These are phyloP conservation scores for Aspergillus carlsbadensis DNA, from an alignment of 495 filamentous ascomycete species.

Conservation along the genomic window DNA sequence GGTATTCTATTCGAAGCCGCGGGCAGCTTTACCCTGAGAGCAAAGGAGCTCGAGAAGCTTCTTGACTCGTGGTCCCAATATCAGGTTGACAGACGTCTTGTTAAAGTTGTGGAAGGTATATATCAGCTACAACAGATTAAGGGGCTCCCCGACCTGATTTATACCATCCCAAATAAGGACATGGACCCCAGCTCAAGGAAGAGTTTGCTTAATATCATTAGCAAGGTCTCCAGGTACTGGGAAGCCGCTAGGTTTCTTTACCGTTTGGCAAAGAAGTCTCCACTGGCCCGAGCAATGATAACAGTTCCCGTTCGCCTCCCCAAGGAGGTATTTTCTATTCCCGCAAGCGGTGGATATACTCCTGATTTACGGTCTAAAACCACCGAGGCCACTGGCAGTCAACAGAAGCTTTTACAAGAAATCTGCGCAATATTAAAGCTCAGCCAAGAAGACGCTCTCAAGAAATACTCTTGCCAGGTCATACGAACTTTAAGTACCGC, in stretches of 20 bases:
- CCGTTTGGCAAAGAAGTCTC: conserved; percentile 10
- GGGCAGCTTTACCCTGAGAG: background rate
- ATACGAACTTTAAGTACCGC: conserved; percentile 1
- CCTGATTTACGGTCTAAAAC: conserved; percentile 10
- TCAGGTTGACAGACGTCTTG: conserved; percentile 4
- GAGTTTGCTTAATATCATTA: conserved; percentile 12
- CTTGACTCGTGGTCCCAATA: conserved; percentile 12
- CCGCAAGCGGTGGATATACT: background rate
- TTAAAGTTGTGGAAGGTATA: conserved; percentile 10
- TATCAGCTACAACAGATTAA: conserved; percentile 11
- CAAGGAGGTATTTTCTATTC: conserved; percentile 5
- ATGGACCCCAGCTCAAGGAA: conserved; percentile 10
- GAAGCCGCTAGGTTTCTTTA: conserved; percentile 14
- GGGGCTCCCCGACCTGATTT: conserved; percentile 1
- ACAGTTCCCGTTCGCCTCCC: conserved; percentile 10
- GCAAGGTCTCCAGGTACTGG: conserved; percentile 10
- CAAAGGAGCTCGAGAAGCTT: conserved; percentile 11
- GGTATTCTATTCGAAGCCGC: background rate
- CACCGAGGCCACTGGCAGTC: conserved; percentile 3
- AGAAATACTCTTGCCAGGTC: conserved; percentile 11
- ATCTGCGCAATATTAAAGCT: conserved; percentile 5
- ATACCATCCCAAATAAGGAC: conserved; percentile 7
- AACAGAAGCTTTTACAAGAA: conserved; percentile 14
- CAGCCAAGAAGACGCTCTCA: conserved; percentile 1
- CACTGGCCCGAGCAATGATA: conserved; percentile 9